These are phyloP conservation scores for Biscogniauxia mediterranea DNA, from an alignment of 2,329 filamentous ascomycete genomes.

Conservation along the genomic window DNA sequence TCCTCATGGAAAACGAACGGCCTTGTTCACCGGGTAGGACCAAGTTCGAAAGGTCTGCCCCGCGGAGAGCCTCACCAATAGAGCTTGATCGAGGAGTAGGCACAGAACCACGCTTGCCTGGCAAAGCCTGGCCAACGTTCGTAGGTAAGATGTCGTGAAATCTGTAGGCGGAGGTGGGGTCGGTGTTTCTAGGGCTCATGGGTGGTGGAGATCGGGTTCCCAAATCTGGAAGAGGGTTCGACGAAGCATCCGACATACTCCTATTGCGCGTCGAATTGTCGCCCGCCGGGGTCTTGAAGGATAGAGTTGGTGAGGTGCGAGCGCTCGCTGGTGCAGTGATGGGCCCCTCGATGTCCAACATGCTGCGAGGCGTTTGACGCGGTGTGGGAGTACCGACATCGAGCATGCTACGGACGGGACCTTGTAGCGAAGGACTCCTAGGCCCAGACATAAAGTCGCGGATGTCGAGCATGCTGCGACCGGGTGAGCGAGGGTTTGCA, in stretches of 20 bases:
- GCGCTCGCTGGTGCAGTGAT: conserved; percentile 39
- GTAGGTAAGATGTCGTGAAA: conserved; percentile 59
- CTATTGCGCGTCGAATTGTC: conserved; percentile 40
- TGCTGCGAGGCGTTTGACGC: conserved; percentile 46
- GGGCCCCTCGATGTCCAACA: conserved; percentile 49
- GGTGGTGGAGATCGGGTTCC: conserved; percentile 37
- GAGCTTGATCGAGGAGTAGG: conserved; percentile 34
- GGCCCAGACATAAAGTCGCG: conserved; percentile 38
- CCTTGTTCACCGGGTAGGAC: conserved; percentile 47
- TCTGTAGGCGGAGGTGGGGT: conserved; percentile 57
- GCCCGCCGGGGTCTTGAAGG: conserved; percentile 33
- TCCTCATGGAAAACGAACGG: conserved; percentile 38
- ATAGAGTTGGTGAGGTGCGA: conserved; percentile 46
- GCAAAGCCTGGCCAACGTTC: conserved; percentile 46
- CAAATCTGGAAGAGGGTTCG: conserved; percentile 45
- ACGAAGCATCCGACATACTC: conserved; percentile 55
- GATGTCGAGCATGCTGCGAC: conserved; percentile 67
- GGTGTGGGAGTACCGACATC: conserved; percentile 46
- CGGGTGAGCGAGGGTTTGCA: conserved; percentile 60
- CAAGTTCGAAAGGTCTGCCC: conserved; percentile 49
- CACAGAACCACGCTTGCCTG: conserved; percentile 38
- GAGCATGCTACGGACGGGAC: conserved; percentile 64
- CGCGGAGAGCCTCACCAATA: conserved; percentile 55
- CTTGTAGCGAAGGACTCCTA: conserved; percentile 41
- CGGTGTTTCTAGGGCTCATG: conserved; percentile 24